Conservation (phyloP, 768 basidiomycete species). For the Lactifluus rugatus region DNA sequence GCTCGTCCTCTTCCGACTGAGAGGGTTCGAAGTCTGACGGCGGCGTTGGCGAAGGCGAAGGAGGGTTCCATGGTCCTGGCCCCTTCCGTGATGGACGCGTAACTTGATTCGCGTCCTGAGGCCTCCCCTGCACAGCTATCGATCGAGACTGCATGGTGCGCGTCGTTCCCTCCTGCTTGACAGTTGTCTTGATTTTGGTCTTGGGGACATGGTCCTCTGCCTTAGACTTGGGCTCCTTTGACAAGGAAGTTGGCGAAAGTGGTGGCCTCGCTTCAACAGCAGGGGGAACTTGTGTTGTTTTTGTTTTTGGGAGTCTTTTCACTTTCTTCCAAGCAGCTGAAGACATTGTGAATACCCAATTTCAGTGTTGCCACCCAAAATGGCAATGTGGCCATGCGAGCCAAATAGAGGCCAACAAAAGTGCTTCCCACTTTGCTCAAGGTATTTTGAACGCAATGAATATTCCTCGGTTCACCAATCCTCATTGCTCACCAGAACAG, state of each 20-base stretch:
- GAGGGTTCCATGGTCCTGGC: constrained; percentile 3
- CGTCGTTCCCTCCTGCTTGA: not conserved
- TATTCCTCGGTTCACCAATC: constrained; percentile 4
- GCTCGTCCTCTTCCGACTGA: constrained; percentile 1
- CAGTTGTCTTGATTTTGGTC: constrained; percentile 1
- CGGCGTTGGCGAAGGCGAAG: not conserved
- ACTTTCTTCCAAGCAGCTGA: not conserved
- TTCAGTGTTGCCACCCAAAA: not conserved
- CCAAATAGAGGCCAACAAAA: constrained; percentile 8
- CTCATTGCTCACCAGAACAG: not conserved
- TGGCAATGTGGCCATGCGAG: not conserved
- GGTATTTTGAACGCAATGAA: not conserved
- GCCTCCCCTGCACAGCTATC: not conserved
- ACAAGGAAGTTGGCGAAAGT: not conserved
- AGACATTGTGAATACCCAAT: not conserved
- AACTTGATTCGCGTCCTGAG: not conserved
- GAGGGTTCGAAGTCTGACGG: not conserved
- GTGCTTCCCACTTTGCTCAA: not conserved
- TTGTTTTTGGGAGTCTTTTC: not conserved
- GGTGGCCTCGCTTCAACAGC: not conserved
- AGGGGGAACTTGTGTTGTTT: not conserved
- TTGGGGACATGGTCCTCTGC: not conserved
- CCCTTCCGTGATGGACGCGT: not conserved
- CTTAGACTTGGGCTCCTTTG: not conserved
- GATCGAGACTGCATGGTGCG: constrained; percentile 1